Evolutionary conservation across 2,329 filamentous ascomycete genomes (phyloP).

Genomic region (Falciphora oryzae): DNA sequence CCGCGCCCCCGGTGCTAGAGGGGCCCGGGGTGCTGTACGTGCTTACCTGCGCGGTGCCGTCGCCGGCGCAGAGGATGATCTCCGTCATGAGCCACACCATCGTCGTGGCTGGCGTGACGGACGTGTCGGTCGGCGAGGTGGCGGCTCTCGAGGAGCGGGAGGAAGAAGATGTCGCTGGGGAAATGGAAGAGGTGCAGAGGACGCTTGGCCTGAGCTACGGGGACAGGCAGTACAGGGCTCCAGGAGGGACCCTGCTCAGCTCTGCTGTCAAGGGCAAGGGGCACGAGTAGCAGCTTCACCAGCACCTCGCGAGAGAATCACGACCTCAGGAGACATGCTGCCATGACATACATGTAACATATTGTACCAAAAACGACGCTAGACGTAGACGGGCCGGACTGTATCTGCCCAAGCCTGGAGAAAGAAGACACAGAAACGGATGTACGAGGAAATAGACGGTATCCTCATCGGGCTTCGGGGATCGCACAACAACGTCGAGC

Average conservation of each 20-base stretch:
- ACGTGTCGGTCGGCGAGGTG: constrained; percentile 4
- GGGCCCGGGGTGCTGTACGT: constrained; percentile 49
- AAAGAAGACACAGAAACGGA: no score
- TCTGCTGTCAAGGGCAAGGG: no score
- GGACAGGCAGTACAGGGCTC: constrained; percentile 3
- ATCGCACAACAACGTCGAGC: no score
- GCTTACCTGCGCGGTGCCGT: constrained; percentile 14
- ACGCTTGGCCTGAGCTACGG: constrained; percentile 9
- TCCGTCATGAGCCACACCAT: constrained; percentile 9
- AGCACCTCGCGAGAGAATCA: no score
- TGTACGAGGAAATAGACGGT: no score
- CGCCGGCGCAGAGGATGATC: background rate
- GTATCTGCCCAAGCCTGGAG: background rate
- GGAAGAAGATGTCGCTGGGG: background rate
- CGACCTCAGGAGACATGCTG: background rate
- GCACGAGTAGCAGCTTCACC: background rate
- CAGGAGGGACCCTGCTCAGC: constrained; percentile 1
- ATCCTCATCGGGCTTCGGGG: no score
- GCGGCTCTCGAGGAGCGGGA: background rate
- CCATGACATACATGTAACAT: background rate
- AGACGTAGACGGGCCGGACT: background rate
- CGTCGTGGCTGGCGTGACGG: constrained; percentile 10
- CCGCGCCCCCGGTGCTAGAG: constrained; percentile 35
- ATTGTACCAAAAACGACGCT: background rate
- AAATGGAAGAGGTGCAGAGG: background rate